phyloP scores from a whole-genome alignment of 2,329 filamentous ascomycete species.

The Pseudogymnoascus sp. region DNA sequence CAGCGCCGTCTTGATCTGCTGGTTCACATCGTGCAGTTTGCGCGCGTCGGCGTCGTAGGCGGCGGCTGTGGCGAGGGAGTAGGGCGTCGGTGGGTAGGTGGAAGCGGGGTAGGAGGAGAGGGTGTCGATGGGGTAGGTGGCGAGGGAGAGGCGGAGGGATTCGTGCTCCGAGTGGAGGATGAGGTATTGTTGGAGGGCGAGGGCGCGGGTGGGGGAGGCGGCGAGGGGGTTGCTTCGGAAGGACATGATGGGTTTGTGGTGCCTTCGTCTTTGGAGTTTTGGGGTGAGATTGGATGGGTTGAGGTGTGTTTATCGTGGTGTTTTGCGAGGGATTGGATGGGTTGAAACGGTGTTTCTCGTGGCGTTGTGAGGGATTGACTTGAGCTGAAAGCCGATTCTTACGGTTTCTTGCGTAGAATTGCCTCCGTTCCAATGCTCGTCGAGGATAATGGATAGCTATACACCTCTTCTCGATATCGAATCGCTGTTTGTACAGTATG shows the following conservation, averaged over 20 bases:
- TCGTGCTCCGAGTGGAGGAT: conserved; percentile 28
- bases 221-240: conserved; percentile 16
- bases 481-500: neutral
- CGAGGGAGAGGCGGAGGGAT: conserved; percentile 27
- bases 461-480: neutral
- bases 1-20: conserved; percentile 44
- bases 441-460: neutral
- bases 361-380: neutral
- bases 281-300: neutral
- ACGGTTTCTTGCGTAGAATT: neutral
- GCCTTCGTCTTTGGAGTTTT: neutral
- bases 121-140: conserved; percentile 9
- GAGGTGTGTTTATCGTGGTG: neutral
- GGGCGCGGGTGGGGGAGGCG: conserved; percentile 23
- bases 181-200: conserved; percentile 29
- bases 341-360: neutral
- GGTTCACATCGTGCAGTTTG: conserved; percentile 39
- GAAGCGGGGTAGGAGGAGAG: conserved; percentile 8
- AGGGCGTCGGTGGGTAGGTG: neutral
- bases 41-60: conserved; percentile 16
- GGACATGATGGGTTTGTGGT: neutral
- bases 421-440: neutral
- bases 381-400: neutral
- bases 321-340: neutral
- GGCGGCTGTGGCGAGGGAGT: neutral